Evolutionary conservation across 176 grass and related monocot genomes (phyloP), one percentile per base, ranked within the genome.

Genomic region (Musa troglodytarum): DNA sequence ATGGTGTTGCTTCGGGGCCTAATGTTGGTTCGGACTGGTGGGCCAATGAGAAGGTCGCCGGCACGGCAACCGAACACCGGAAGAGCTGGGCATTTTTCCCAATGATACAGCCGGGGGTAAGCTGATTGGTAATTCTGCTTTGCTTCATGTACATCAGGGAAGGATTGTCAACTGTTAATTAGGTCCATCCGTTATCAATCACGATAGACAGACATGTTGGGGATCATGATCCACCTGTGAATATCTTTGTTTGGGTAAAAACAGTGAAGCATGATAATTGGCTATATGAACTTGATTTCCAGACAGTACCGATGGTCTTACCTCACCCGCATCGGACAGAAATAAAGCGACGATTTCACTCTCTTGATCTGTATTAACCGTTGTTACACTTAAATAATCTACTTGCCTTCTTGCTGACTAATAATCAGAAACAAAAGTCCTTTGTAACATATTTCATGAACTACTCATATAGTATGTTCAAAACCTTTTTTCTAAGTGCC

Each of bases 11-110:
- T 8, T 72, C 62, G 62, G 90, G 84, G 26, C 71, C 84, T 1
- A 88, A 74, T 0, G 58, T 92, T 1, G 90, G 87, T 25, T 81
- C 90, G 22, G 80, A 89, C 77, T 93, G 90, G 90, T 93, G 90
- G 90, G 87, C 90, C 2, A 93, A 87, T 6, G 82, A 90, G 69
- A 90, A 97, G 67, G 83, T 85, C 28, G 83, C 83, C 17, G 90
- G 81, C 2, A 87, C 86, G 58, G 73, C 77, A 28, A 17, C 75
- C 0, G 84, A 85, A 11, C 88, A 88, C 19, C 81, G 79, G 51
- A 99, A 86, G 81, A 77, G 80, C 69, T 94, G 95, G 90, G 84
- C 90, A 19, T 89, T 99, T 87, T 85, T 82, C 79, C 90, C 90
- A 16, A 77, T 89, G 62, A 74, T 89, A 20, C 95, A 94, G 54